These are phyloP conservation scores for Phellopilus nigrolimitatus DNA, from an alignment of 1,284 basidiomycete genomes.

Conservation along the genomic window DNA sequence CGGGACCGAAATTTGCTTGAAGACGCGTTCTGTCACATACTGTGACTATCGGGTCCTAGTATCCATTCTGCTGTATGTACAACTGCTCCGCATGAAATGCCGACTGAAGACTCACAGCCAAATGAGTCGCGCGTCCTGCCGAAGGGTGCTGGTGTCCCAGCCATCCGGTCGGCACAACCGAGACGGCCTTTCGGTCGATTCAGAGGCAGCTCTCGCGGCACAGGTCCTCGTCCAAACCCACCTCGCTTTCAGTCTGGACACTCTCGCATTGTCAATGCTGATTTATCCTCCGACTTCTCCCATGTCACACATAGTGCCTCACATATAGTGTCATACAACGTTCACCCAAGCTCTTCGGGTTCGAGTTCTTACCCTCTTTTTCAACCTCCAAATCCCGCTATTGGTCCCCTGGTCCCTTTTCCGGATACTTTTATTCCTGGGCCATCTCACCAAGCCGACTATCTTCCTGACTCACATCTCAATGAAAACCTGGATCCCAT, in stretches of 20 bases:
- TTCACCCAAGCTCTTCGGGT: no score
- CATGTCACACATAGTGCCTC: background rate
- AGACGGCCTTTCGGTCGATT: background rate
- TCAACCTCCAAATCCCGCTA: no score
- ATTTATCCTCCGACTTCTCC: background rate
- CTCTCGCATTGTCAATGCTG: background rate
- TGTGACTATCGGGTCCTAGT: no score
- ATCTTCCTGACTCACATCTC: no score
- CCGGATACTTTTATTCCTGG: no score
- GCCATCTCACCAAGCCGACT: no score
- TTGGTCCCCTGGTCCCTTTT: no score
- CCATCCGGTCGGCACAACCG: conserved; percentile 23
- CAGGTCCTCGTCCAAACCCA: background rate
- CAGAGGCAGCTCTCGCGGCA: background rate
- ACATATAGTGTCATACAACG: background rate
- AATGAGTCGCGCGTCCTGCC: conserved; percentile 36
- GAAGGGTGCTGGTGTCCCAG: conserved; percentile 34
- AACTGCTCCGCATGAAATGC: background rate
- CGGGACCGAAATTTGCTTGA: no score
- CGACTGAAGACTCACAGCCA: conserved; percentile 39
- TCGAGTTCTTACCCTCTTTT: no score
- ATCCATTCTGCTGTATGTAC: no score
- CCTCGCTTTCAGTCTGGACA: background rate
- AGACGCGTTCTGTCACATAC: background rate
- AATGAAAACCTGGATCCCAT: no score